A percentile compares a stretch with the other conserved stretches of the same genome.
phyloP scores from a whole-genome alignment of 345 rosid genomes.

The Carallia pectinifolia region DNA sequence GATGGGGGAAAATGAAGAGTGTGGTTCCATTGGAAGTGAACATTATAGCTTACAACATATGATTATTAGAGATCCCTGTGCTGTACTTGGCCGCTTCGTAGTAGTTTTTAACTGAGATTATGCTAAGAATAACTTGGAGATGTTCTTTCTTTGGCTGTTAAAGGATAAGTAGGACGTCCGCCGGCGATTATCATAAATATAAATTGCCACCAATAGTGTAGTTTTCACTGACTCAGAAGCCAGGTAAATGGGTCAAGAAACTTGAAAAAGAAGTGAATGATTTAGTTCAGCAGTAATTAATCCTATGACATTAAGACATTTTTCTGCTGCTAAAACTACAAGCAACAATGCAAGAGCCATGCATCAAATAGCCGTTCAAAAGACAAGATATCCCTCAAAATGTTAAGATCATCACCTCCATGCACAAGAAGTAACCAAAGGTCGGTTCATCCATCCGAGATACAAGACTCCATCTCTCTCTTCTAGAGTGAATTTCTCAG shows the following conservation, averaged over 20 bases:
- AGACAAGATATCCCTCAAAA: not conserved
- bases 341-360: constrained; percentile 5
- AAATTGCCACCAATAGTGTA: too few species aligned
- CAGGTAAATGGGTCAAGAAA: too few species aligned
- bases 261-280: not conserved
- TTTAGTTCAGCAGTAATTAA: not conserved
- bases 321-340: constrained; percentile 7
- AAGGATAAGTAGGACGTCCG: not conserved
- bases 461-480: constrained; percentile 72
- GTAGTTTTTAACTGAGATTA: constrained; percentile 34
- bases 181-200: too few species aligned
- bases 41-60: constrained; percentile 14
- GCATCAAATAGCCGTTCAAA: constrained; percentile 7
- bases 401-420: constrained; percentile 51
- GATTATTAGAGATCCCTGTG: constrained; percentile 34
- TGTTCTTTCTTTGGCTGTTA: not conserved
- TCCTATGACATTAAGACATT: not conserved
- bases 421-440: constrained; percentile 69
- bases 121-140: not conserved
- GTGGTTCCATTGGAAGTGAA: constrained; percentile 14
- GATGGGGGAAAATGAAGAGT: constrained; percentile 20
- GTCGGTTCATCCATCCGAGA: constrained; percentile 90
- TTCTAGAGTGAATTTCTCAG: constrained; percentile 63
- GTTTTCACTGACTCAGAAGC: too few species aligned
- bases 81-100: constrained; percentile 49